Percentiles rank a stretch among this genome's conserved stretches.
Conservation (phyloP, 2,329 filamentous ascomycete species). For the Ascocoryne sarcoides region DNA sequence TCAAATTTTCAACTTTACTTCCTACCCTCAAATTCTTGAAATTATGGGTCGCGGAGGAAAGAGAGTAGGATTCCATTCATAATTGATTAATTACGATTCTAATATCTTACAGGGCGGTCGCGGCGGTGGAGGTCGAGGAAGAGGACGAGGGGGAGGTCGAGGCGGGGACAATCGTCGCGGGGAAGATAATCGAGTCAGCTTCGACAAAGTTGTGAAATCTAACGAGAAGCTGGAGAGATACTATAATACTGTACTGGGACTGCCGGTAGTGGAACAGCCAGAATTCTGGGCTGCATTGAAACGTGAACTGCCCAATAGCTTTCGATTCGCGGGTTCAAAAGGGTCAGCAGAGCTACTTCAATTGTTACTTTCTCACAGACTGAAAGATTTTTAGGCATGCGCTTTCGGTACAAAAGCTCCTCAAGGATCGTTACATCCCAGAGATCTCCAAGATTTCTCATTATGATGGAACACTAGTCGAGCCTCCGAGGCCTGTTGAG, state of each 20-base stretch:
- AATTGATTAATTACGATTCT: slow-evolving; percentile 2
- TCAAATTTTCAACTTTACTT: background rate
- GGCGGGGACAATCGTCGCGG: slow-evolving; percentile 23
- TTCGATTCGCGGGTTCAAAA: slow-evolving; percentile 93
- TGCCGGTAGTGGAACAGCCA: slow-evolving; percentile 69
- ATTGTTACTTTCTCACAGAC: background rate
- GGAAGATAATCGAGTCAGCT: slow-evolving; percentile 36
- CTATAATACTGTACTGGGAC: slow-evolving; percentile 70
- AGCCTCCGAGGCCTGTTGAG: slow-evolving; percentile 69
- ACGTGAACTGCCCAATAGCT: slow-evolving; percentile 89
- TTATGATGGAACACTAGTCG: slow-evolving; percentile 72
- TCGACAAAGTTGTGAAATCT: slow-evolving; percentile 56
- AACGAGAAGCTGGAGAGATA: slow-evolving; percentile 82
- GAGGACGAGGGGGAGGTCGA: slow-evolving; percentile 16
- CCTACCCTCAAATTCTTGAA: slow-evolving; percentile 2
- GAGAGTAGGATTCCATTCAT: slow-evolving; percentile 16
- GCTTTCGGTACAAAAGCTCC: slow-evolving; percentile 79
- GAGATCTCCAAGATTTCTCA: slow-evolving; percentile 78
- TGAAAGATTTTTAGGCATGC: slow-evolving; percentile 57
- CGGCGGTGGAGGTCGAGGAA: slow-evolving; percentile 15
- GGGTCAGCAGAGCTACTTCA: slow-evolving; percentile 46
- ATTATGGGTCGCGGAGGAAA: slow-evolving; percentile 27
- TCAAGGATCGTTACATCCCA: slow-evolving; percentile 83
- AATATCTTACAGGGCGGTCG: slow-evolving; percentile 11
- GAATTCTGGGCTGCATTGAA: slow-evolving; percentile 79